Evolutionary conservation across 768 basidiomycete genomes (phyloP).

Genomic region (Leccinellum luteum): DNA sequence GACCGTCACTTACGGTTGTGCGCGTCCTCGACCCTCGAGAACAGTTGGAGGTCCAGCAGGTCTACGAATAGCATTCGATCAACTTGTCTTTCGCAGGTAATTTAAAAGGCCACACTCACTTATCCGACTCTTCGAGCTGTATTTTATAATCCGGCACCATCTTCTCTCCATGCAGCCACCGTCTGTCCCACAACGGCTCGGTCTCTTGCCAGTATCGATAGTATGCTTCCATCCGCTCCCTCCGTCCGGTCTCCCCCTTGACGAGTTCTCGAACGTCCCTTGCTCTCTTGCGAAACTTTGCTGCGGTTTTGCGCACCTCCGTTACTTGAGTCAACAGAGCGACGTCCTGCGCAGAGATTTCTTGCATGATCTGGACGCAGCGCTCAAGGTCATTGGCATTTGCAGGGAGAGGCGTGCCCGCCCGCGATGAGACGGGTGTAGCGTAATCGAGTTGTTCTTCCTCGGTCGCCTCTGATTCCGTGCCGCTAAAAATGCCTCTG

Average conservation of each 20-base stretch:
- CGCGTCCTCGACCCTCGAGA: not conserved
- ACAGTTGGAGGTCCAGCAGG: constrained; percentile 9
- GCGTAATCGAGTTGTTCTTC: constrained; percentile 16
- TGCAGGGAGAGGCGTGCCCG: constrained; percentile 18
- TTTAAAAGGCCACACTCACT: constrained; percentile 4
- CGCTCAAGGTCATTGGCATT: constrained; percentile 19
- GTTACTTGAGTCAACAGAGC: constrained; percentile 9
- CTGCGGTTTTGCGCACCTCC: constrained; percentile 15
- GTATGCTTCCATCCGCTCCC: constrained; percentile 27
- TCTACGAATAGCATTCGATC: not conserved
- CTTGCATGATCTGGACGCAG: constrained; percentile 27
- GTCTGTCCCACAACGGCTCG: constrained; percentile 19
- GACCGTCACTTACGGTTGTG: constrained; percentile 4
- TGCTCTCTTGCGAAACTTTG: constrained; percentile 17
- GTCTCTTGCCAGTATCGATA: constrained; percentile 29
- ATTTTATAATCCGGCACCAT: not conserved
- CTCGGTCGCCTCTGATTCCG: constrained; percentile 25
- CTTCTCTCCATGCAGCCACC: constrained; percentile 25
- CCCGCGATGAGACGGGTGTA: constrained; percentile 24
- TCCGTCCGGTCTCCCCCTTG: constrained; percentile 22
- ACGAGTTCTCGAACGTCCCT: constrained; percentile 23
- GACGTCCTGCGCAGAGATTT: constrained; percentile 20
- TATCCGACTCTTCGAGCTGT: not conserved
- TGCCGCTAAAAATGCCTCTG: constrained; percentile 14
- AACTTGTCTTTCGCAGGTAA: not conserved